Conservation (phyloP, 23 red algal genomes). For the Pyropia yezoensis region DNA sequence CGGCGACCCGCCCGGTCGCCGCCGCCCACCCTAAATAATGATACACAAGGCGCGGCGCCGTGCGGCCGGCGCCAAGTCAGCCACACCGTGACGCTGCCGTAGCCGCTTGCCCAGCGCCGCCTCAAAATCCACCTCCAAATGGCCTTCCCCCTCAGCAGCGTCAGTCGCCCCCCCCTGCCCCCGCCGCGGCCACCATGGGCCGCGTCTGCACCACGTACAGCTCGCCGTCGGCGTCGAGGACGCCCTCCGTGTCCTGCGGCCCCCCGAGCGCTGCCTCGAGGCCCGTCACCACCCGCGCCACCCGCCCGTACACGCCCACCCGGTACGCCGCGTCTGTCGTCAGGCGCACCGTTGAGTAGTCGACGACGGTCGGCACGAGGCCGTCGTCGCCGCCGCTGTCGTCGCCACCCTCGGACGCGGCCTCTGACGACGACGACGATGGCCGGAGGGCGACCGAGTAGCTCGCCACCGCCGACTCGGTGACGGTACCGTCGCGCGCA, state of each 20-base stretch:
- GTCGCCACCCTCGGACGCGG: background rate
- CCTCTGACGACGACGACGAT: constrained; percentile 8
- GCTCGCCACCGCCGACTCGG: constrained; percentile 5
- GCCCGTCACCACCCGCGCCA: constrained; percentile 12
- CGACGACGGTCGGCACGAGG: constrained; percentile 20
- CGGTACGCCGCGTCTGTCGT: constrained; percentile 30
- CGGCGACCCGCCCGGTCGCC: too few relatives aligned
- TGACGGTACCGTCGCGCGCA: constrained; percentile 5
- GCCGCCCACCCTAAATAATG: too few relatives aligned
- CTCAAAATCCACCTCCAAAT: too few relatives aligned
- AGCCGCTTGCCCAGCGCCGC: too few relatives aligned
- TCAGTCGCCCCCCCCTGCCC: too few relatives aligned
- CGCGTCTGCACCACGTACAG: constrained; percentile 57
- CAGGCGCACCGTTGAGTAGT: constrained; percentile 58
- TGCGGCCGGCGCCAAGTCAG: too few relatives aligned
- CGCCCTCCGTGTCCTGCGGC: constrained; percentile 64
- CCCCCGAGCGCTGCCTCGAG: constrained; percentile 24
- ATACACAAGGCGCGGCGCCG: too few relatives aligned
- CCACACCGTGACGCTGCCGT: too few relatives aligned
- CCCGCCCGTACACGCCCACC: background rate
- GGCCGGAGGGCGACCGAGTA: background rate
- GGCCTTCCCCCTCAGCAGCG: too few relatives aligned
- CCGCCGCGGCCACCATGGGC: background rate
- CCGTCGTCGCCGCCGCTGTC: constrained; percentile 1
- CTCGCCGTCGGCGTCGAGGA: background rate